These are phyloP conservation scores for Ilex paraguariensis DNA, from an alignment of 305 asterid species.

Conservation along the genomic window DNA sequence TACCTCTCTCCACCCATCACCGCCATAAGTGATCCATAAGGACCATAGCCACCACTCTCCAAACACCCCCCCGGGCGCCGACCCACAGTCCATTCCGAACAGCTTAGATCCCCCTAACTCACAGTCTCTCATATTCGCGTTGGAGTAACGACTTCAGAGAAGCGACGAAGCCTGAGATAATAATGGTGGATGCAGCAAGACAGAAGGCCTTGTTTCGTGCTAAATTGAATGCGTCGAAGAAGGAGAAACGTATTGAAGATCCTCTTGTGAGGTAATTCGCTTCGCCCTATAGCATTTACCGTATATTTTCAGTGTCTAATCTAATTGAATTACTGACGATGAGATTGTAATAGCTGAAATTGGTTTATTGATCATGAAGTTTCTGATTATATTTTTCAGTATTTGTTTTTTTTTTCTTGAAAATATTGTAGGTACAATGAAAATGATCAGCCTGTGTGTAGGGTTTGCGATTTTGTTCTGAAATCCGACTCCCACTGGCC, in stretches of 20 bases:
- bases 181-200: conserved; percentile 53
- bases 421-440: conserved; percentile 68
- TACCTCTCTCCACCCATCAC: too few species aligned
- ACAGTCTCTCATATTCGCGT: too few species aligned
- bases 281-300: not conserved
- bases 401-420: conserved; percentile 3
- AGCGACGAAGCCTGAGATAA: too few species aligned
- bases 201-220: conserved; percentile 70
- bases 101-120: too few species aligned
- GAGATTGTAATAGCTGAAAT: not conserved
- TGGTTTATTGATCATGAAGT: not conserved
- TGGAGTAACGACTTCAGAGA: too few species aligned
- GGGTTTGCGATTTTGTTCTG: conserved; percentile 68
- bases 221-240: conserved; percentile 61
- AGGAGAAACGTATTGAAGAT: conserved; percentile 68
- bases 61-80: too few species aligned
- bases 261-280: conserved; percentile 69
- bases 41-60: too few species aligned
- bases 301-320: not conserved
- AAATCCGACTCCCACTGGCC: conserved; percentile 88
- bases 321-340: not conserved
- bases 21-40: too few species aligned
- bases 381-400: conserved; percentile 6
- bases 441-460: conserved; percentile 70
- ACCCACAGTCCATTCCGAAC: too few species aligned